phyloP scores from a whole-genome alignment of 1,139 yeast species.

The Saccharomyces hybrid region DNA sequence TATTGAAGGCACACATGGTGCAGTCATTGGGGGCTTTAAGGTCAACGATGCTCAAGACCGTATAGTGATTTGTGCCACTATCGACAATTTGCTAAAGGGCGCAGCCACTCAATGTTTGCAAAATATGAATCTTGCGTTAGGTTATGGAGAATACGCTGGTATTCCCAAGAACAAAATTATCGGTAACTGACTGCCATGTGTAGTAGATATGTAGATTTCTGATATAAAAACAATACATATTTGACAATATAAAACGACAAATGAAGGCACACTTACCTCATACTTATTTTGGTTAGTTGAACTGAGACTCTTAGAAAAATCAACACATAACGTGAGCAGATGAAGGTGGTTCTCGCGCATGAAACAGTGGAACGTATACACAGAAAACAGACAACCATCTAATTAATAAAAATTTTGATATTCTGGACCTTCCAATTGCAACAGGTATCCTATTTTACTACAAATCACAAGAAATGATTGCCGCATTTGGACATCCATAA shows the following conservation, averaged over 20 bases:
- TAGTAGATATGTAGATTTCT: background rate
- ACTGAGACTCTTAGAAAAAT: no score
- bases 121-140: slow-evolving; percentile 82
- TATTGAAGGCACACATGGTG: slow-evolving; percentile 89
- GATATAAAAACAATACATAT: no score
- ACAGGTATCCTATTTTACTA: background rate
- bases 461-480: background rate
- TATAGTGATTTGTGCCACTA: slow-evolving; percentile 89
- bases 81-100: slow-evolving; percentile 91
- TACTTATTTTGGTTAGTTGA: no score
- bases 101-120: slow-evolving; percentile 98
- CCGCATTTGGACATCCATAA: background rate
- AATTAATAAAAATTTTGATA: background rate
- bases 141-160: slow-evolving; percentile 91
- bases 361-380: no score
- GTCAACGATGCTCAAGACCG: slow-evolving; percentile 83
- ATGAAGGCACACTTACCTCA: no score
- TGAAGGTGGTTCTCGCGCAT: no score
- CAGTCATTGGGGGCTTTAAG: slow-evolving; percentile 90
- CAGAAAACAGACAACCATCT: background rate
- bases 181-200: background rate
- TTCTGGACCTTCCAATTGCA: background rate
- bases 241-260: no score
- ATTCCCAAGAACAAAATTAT: slow-evolving; percentile 51
- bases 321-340: no score